Base-by-base conservation (phyloP, 2,329 filamentous ascomycete species). In the Ophiocordyceps camponoti-leonardi region DNA sequence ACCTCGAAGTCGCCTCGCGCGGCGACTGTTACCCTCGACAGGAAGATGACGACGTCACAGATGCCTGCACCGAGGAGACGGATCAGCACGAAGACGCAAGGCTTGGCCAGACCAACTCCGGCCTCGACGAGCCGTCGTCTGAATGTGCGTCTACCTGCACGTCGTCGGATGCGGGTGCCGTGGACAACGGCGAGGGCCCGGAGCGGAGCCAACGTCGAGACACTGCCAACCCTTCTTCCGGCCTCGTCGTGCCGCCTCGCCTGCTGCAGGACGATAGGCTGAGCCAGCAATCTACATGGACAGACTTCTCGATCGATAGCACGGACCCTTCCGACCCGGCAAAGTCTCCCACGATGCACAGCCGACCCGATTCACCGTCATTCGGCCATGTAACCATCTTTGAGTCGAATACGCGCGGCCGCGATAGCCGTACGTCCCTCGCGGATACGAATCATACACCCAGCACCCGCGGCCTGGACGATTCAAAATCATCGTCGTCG, bases 241-340 rank as follows among this genome's bases (percentile, higher is more conserved):
- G 63, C 46, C 61, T 77, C 10, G 59, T 61, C 44, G 65, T 75
- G 14, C 73, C 73, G 13, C 65, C 44, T 56, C 66, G 51, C 53
- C 65, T 44, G 55, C 65, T 44, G 58, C 66, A 40, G 58, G 61
- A 48, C 64, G 56, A 75, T 48, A 65, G 73, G 35, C 58, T 61
- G 19, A 78, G 74, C 49, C 71, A 75, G 43, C 68, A 71, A 45
- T 76, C 74, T 2, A 63, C 67, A n/a, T 79, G 75, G 75, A 78
- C 75, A 23, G 74, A 79, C 53, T 70, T 73, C 48, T 75, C 74
- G 0, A 61, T 77, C 11, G 72, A 73, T 16, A 77, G 71, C 47
- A 65, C 62, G 19, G 69, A 73, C 48, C 51, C 50, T n/a, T 60
- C 61, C 13, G 58, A 60, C 39, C 49, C 45, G 11, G 50, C 52